These are phyloP conservation scores for Talaromyces sp. DNA, from an alignment of 2,329 filamentous ascomycete genomes.

Conservation along the genomic window DNA sequence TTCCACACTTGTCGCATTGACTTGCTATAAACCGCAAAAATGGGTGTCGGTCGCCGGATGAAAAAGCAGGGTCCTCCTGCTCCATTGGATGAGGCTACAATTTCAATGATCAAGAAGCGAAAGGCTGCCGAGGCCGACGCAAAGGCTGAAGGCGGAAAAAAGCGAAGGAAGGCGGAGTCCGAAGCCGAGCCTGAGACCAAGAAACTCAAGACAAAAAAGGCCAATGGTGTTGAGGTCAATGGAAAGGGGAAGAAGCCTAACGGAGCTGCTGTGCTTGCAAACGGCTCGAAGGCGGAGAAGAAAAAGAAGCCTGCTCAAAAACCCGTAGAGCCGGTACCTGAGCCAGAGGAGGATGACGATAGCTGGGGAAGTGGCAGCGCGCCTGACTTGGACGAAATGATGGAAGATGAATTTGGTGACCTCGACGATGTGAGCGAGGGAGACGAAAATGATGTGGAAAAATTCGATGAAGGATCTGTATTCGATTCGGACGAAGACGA, in stretches of 20 bases:
- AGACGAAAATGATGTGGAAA: constrained; percentile 50
- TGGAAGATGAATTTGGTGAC: constrained; percentile 46
- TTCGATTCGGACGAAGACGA: constrained; percentile 64
- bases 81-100: constrained; percentile 67
- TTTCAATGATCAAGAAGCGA: constrained; percentile 66
- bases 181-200: constrained; percentile 24
- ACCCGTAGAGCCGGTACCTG: constrained; percentile 30
- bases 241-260: constrained; percentile 28
- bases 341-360: constrained; percentile 32
- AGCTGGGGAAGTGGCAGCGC: constrained; percentile 28
- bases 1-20: not conserved
- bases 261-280: constrained; percentile 25
- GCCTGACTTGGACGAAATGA: constrained; percentile 25
- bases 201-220: constrained; percentile 31
- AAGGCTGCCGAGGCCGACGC: constrained; percentile 68
- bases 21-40: constrained; percentile 40
- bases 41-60: constrained; percentile 90
- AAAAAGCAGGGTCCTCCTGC: constrained; percentile 82
- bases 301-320: constrained; percentile 35
- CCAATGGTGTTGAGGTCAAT: constrained; percentile 29
- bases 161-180: constrained; percentile 52
- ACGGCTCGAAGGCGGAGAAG: constrained; percentile 31
- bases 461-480: constrained; percentile 55
- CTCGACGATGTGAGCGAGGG: constrained; percentile 37
- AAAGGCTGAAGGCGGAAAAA: constrained; percentile 55